phyloP scores from a whole-genome alignment of 192 early-diverging fungal species.

The Linnemannia exigua region DNA sequence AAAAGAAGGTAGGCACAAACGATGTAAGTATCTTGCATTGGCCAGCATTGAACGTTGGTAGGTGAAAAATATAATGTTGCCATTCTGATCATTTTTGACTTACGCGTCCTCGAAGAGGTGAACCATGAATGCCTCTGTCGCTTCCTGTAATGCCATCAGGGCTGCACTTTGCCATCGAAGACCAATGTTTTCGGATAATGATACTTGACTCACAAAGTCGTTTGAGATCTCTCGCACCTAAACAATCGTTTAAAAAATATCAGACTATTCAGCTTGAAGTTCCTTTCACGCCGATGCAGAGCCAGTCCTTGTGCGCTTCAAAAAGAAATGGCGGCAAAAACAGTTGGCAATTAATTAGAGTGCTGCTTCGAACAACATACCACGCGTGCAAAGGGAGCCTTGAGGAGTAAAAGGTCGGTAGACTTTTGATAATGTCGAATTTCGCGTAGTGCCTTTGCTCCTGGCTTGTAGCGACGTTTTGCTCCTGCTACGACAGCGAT shows the following conservation, averaged over 20 bases:
- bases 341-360: too few relatives aligned
- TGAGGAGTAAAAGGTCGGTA: constrained; percentile 83
- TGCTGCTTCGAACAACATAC: constrained; percentile 56
- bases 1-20: too few relatives aligned
- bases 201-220: constrained; percentile 61
- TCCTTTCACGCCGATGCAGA: not conserved
- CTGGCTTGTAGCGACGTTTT: constrained; percentile 75
- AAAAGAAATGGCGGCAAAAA: constrained; percentile 3
- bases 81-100: not conserved
- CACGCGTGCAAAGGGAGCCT: constrained; percentile 90
- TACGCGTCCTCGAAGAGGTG: constrained; percentile 93
- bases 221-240: constrained; percentile 76
- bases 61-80: too few relatives aligned
- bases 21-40: too few relatives aligned
- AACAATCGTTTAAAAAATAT: not conserved
- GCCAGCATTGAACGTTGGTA: too few relatives aligned
- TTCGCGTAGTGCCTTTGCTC: constrained; percentile 86
- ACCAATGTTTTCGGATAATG: constrained; percentile 56
- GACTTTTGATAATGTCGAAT: constrained; percentile 89
- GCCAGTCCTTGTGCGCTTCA: not conserved
- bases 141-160: constrained; percentile 86
- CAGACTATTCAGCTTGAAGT: not conserved
- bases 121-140: constrained; percentile 85
- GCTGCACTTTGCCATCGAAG: constrained; percentile 83
- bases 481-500: constrained; percentile 28